phyloP scores from a whole-genome alignment of 805 yeast species.

The Candida patagonica region DNA sequence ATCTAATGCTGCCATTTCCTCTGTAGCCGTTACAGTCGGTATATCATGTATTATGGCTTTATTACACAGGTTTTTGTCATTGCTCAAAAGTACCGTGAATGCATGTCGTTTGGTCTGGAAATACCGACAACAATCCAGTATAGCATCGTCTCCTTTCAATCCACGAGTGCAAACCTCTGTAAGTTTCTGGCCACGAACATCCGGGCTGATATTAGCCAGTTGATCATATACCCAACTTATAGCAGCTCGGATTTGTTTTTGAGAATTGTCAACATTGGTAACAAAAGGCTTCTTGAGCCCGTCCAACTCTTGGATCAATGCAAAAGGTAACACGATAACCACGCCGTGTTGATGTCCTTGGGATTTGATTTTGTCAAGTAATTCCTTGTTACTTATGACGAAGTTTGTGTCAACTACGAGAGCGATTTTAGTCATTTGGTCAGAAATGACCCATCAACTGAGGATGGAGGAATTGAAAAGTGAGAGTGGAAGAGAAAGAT shows the following conservation, averaged over 20 bases:
- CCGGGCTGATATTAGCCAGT: conserved; percentile 42
- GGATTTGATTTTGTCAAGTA: conserved; percentile 44
- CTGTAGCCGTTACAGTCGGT: conserved; percentile 43
- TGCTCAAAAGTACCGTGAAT: conserved; percentile 53
- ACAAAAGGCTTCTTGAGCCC: conserved; percentile 51
- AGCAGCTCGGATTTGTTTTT: conserved; percentile 49
- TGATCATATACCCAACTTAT: conserved; percentile 65
- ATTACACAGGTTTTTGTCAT: conserved; percentile 75
- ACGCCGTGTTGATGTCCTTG: conserved; percentile 36
- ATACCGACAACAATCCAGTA: conserved; percentile 74
- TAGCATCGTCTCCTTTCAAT: conserved; percentile 64
- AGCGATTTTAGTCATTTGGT: no score
- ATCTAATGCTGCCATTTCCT: conserved; percentile 36
- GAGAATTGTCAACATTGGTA: conserved; percentile 12
- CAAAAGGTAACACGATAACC: conserved; percentile 55
- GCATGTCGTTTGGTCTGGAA: conserved; percentile 34
- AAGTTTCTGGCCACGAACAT: conserved; percentile 56
- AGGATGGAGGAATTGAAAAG: no score
- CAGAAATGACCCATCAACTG: no score
- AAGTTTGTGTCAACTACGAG: conserved; percentile 81
- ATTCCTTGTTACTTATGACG: conserved; percentile 53
- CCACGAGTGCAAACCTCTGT: conserved; percentile 41
- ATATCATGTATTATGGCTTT: conserved; percentile 60
- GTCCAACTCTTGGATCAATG: conserved; percentile 72
- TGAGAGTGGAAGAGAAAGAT: no score